Base-by-base conservation (phyloP, 352 stramenopile species). In the Phytophthora sansomeana region DNA sequence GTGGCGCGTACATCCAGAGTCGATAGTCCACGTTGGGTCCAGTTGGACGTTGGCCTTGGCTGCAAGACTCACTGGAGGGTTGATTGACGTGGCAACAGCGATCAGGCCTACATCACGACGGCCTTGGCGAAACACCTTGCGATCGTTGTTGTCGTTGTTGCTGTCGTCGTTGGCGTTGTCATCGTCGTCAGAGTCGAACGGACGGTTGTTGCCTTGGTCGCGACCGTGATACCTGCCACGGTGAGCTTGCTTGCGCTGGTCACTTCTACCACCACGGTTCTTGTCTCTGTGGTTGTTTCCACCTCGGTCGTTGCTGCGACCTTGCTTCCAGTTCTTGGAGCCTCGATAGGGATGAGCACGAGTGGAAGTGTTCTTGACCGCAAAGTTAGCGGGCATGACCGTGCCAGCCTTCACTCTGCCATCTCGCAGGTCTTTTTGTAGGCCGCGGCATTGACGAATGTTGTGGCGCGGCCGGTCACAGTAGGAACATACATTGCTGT, bases 1-100 rank as follows among this genome's bases (percentile, higher is more conserved):
- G 24, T 67, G 58, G 10, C 58, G 47, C 36, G 60, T 68, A 44
- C 51, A 68, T n/a, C n/a, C n/a, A n/a, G n/a, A n/a, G n/a, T n/a
- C n/a, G n/a, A n/a, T n/a, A n/a, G n/a, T n/a, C n/a, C n/a, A n/a
- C n/a, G n/a, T n/a, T n/a, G n/a, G n/a, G n/a, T n/a, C n/a, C n/a
- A n/a, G n/a, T n/a, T n/a, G 1, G 33, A 30, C 10, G 6, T 48
- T 48, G 30, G 32, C 55, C 42, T 36, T 13, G 21, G 32, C 43
- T 2, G 55, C 5, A n/a, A 63, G 26, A 21, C 38, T 59, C 2
- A 42, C 4, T 2, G 14, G 51, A 5, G 51, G 38, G 17, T 60
- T 60, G 16, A 44, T n/a, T 14, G 52, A 28, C 6, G 52, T 43
- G n/a, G 39, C 38, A 11, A 60, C 52, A 16, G 29, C 52, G n/a